Evolutionary conservation across 2,329 filamentous ascomycete species (phyloP).

Genomic region (Gliomastix tumulicola): DNA sequence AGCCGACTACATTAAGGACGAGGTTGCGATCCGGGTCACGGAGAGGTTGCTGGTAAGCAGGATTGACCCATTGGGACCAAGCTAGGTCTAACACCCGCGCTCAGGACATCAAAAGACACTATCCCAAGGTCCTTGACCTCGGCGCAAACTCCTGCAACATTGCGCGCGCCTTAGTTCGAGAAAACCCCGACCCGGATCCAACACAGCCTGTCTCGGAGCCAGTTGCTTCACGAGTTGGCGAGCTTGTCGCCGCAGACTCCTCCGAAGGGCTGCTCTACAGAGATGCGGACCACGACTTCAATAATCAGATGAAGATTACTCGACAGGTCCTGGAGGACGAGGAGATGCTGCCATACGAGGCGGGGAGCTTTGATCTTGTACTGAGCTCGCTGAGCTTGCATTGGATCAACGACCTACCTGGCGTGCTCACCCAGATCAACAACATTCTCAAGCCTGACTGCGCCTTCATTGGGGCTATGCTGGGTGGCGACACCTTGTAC

Average conservation of each 20-base stretch:
- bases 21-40: conserved; percentile 76
- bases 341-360: conserved; percentile 68
- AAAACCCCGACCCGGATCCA: conserved; percentile 57
- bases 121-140: conserved; percentile 79
- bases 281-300: conserved; percentile 69
- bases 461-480: conserved; percentile 93
- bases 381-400: conserved; percentile 85
- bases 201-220: conserved; percentile 54
- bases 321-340: conserved; percentile 69
- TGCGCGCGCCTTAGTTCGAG: conserved; percentile 68
- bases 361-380: conserved; percentile 79
- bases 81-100: no score
- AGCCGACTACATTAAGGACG: conserved; percentile 89
- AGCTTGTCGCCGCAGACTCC: conserved; percentile 75
- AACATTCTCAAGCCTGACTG: conserved; percentile 79
- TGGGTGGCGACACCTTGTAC: conserved; percentile 88
- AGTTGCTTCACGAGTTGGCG: conserved; percentile 62
- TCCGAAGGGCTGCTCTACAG: conserved; percentile 73
- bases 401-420: conserved; percentile 96
- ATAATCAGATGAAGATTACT: conserved; percentile 63
- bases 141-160: conserved; percentile 96
- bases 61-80: conserved; percentile 2
- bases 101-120: conserved; percentile 86
- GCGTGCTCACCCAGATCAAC: conserved; percentile 78
- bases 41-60: conserved; percentile 69